Percentiles rank a stretch among this genome's conserved stretches.
Evolutionary conservation across 2,329 filamentous ascomycete genomes (phyloP).

Genomic region (Colletotrichum siamense): DNA sequence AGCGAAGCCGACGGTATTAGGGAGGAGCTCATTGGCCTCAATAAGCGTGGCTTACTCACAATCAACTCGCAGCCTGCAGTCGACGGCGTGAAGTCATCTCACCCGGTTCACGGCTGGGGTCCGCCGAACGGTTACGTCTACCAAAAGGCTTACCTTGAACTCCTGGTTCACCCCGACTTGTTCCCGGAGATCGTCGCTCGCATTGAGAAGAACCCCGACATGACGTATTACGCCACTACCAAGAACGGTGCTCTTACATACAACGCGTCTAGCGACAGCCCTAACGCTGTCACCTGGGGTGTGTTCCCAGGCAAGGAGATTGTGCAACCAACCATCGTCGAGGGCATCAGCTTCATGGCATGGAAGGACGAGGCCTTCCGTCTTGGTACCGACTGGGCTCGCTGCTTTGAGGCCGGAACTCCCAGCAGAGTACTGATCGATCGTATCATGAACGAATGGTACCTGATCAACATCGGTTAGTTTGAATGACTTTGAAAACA

Average conservation of each 20-base stretch:
- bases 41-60: conserved; percentile 85
- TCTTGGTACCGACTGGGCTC: conserved; percentile 91
- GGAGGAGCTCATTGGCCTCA: conserved; percentile 78
- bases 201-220: conserved; percentile 77
- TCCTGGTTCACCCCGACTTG: conserved; percentile 82
- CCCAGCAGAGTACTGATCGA: conserved; percentile 83
- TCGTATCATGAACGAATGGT: conserved; percentile 87
- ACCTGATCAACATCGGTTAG: conserved; percentile 92
- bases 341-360: conserved; percentile 95
- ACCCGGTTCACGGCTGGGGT: conserved; percentile 92
- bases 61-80: conserved; percentile 98
- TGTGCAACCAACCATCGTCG: conserved; percentile 99
- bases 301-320: conserved; percentile 99
- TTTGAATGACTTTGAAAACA: background rate
- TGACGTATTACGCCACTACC: conserved; percentile 95
- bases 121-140: conserved; percentile 96
- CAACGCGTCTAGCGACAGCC: conserved; percentile 84
- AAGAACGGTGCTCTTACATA: conserved; percentile 79
- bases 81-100: conserved; percentile 85
- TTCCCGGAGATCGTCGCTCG: conserved; percentile 79
- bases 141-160: conserved; percentile 96
- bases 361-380: conserved; percentile 99
- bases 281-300: conserved; percentile 99
- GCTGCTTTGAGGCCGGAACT: conserved; percentile 80
- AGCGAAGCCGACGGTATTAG: conserved; percentile 82